Evolutionary conservation across 169 alveolate genomes (phyloP), one percentile per base, ranked within the genome.

Genomic region (Sarcocystis neurona): DNA sequence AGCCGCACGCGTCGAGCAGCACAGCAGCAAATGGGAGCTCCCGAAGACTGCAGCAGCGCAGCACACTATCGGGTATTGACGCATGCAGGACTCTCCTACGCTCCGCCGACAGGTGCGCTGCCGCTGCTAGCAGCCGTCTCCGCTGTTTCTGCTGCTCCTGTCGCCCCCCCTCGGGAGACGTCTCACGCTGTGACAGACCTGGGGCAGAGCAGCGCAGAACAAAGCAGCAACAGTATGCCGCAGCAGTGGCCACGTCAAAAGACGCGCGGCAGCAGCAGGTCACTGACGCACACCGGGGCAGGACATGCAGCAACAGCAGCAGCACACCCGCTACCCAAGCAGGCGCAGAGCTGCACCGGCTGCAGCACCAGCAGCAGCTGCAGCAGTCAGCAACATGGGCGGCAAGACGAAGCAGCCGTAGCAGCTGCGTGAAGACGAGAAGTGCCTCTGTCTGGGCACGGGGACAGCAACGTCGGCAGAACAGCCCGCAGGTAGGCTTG

Each of bases 201-300:
- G 18, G 78, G 27, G 75, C 58, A 41, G 88, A 80, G 43, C 88
- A 80, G 86, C 63, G 44, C 44, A 30, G 50, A n/a, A 37, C n/a
- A 60, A 10, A 60, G 39, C 68, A 58, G 75, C 79, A 58, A 12
- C 80, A 84, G 89, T 32, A 34, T 10, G n/a, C 89, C 41, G 68
- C 89, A 58, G 89, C 89, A 58, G 32, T 63, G 56, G 85, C 66
- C 44, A 44, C 63, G 37, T 23, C 68, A 43, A 30, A 60, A 43
- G n/a, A n/a, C n/a, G n/a, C n/a, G 66, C 46, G 48, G 37, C 70
- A 77, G 87, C 56, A 66, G 23, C 77, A 82, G 89, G 56, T 44
- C 48, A 23, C 15, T 32, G 48, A 18, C 20, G 89, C 58, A 20
- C 80, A 84, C 66, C 12, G 37, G 48, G 89, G 20, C 85, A 20